These are phyloP conservation scores for Alternaria consortialis DNA, from an alignment of 2,329 filamentous ascomycete genomes.

Conservation along the genomic window DNA sequence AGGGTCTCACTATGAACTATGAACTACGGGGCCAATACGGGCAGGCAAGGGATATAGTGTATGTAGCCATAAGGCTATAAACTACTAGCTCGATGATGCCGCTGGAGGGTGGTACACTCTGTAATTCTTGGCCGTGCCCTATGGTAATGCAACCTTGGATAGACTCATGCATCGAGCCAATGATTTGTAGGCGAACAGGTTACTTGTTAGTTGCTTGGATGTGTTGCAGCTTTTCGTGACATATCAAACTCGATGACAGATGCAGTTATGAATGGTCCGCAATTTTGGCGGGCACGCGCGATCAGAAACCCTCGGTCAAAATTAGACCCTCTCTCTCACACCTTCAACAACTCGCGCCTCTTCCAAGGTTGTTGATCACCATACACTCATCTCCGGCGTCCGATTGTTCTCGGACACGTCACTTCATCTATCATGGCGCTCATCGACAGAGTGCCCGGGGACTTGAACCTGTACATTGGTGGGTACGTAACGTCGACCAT, in stretches of 20 bases:
- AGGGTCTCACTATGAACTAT: not conserved
- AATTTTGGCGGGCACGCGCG: conserved; percentile 15
- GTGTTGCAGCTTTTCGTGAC: not conserved
- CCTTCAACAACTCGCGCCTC: conserved; percentile 25
- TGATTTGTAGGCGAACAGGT: not conserved
- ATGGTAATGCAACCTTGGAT: not conserved
- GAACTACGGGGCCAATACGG: not conserved
- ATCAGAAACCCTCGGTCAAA: conserved; percentile 36
- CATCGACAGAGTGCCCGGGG: conserved; percentile 73
- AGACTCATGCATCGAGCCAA: not conserved
- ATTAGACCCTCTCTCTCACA: conserved; percentile 27
- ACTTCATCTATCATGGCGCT: conserved; percentile 59
- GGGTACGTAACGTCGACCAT: conserved; percentile 65
- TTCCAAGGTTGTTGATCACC: conserved; percentile 10
- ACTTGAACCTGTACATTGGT: conserved; percentile 78
- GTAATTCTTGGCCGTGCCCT: not conserved
- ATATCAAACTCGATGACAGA: conserved; percentile 20
- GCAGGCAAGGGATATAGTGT: not conserved
- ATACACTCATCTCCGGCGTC: conserved; percentile 30
- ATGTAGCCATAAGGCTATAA: not conserved
- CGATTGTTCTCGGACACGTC: conserved; percentile 24
- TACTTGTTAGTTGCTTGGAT: not conserved
- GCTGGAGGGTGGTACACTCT: not conserved
- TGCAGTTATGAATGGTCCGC: conserved; percentile 20
- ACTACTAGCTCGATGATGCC: not conserved